Evolutionary conservation across 2,329 filamentous ascomycete species (phyloP).

Genomic region (Diaporthe ilicicola): DNA sequence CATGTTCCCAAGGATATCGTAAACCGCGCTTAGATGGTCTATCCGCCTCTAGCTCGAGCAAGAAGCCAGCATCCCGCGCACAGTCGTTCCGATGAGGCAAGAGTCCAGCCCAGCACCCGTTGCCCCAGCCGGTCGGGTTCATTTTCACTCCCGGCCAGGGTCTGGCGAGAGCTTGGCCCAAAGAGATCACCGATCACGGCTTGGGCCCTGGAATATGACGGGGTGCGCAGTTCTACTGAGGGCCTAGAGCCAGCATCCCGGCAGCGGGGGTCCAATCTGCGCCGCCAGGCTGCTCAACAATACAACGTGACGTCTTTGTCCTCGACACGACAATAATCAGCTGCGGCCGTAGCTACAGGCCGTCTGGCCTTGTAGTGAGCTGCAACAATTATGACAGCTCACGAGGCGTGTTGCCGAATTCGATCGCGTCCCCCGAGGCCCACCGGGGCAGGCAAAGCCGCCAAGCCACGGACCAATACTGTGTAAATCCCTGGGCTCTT

Average conservation of each 20-base stretch:
- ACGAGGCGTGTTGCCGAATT: constrained; percentile 19
- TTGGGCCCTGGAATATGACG: background rate
- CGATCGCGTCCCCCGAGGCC: constrained; percentile 9
- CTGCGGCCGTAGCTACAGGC: background rate
- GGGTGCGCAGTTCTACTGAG: background rate
- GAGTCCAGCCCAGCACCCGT: background rate
- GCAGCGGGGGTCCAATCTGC: background rate
- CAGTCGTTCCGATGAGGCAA: background rate
- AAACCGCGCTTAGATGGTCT: constrained; percentile 29
- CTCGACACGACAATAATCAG: constrained; percentile 8
- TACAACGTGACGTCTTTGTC: constrained; percentile 5
- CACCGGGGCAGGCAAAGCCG: constrained; percentile 16
- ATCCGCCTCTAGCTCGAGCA: constrained; percentile 28
- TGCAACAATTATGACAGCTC: constrained; percentile 1
- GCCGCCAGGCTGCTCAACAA: constrained; percentile 15
- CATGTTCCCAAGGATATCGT: constrained; percentile 13
- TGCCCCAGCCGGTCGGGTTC: constrained; percentile 24
- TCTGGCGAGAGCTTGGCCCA: constrained; percentile 20
- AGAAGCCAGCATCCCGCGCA: constrained; percentile 6
- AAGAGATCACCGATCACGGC: constrained; percentile 21
- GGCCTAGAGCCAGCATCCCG: background rate
- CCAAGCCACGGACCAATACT: constrained; percentile 9
- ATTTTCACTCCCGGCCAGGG: constrained; percentile 8
- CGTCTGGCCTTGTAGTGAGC: background rate
- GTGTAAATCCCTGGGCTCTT: background rate